These are phyloP conservation scores for Globisporangium orthogonon DNA, from an alignment of 352 stramenopile genomes.

Conservation along the genomic window DNA sequence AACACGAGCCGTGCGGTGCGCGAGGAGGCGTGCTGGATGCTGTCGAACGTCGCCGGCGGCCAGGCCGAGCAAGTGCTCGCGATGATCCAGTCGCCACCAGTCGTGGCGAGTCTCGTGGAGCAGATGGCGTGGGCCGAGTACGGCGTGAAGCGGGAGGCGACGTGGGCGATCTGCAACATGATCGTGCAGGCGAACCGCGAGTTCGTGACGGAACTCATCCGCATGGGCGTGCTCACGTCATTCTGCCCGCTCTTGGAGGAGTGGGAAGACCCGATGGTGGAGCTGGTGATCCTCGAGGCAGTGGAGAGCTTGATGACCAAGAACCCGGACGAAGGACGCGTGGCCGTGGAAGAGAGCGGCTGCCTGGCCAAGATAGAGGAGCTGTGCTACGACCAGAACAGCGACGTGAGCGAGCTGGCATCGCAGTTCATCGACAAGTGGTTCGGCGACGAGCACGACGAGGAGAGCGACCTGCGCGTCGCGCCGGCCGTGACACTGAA, in stretches of 20 bases:
- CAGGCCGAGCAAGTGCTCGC: slow-evolving; percentile 68
- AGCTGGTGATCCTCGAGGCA: slow-evolving; percentile 80
- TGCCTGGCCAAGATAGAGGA: slow-evolving; percentile 77
- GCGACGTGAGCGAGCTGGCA: slow-evolving; percentile 67
- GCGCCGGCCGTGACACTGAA: slow-evolving; percentile 32
- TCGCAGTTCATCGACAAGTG: slow-evolving; percentile 79
- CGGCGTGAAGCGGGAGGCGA: slow-evolving; percentile 76
- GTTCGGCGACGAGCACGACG: slow-evolving; percentile 48
- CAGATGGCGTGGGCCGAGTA: slow-evolving; percentile 87
- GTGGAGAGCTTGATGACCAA: slow-evolving; percentile 71
- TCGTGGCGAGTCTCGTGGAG: slow-evolving; percentile 62
- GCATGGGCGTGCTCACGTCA: slow-evolving; percentile 65
- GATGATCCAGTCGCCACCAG: slow-evolving; percentile 64
- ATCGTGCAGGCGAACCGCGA: slow-evolving; percentile 60
- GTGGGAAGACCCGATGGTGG: slow-evolving; percentile 81
- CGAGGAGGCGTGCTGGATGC: slow-evolving; percentile 85
- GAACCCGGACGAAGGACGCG: slow-evolving; percentile 43
- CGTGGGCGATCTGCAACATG: slow-evolving; percentile 85
- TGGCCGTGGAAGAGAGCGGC: slow-evolving; percentile 74
- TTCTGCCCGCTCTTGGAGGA: slow-evolving; percentile 75
- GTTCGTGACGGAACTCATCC: slow-evolving; percentile 59
- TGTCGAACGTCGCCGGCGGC: slow-evolving; percentile 79
- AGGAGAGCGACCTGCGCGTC: slow-evolving; percentile 37
- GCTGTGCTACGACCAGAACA: slow-evolving; percentile 77
- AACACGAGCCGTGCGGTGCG: slow-evolving; percentile 73